phyloP scores from a whole-genome alignment of 805 yeast genomes.

The Candida koratica region DNA sequence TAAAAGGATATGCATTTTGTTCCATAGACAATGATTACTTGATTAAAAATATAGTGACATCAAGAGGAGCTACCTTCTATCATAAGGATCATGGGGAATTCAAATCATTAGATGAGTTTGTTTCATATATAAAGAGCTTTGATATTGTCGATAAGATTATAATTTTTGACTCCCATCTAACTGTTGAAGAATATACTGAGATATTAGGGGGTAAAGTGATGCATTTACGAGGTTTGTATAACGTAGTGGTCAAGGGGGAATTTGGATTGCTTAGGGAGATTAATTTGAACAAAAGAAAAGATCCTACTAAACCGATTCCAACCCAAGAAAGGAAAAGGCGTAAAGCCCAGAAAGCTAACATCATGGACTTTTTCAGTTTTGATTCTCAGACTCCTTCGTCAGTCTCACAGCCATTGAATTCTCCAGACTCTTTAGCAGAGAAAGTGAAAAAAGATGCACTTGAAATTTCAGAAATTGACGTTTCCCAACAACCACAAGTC shows the following conservation, averaged over 20 bases:
- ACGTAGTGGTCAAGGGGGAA: constrained; percentile 4
- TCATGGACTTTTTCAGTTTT: constrained; percentile 27
- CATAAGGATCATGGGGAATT: not conserved
- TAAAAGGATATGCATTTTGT: constrained; percentile 1
- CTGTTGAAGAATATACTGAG: constrained; percentile 5
- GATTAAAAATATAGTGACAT: not conserved
- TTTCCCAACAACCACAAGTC: not conserved
- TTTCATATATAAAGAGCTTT: constrained; percentile 1
- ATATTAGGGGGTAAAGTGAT: constrained; percentile 5
- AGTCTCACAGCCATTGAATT: not conserved
- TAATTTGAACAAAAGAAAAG: constrained; percentile 2
- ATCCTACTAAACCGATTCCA: not conserved
- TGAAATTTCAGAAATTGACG: not conserved
- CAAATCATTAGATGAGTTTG: constrained; percentile 1
- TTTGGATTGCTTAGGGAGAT: not conserved
- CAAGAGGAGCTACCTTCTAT: not conserved
- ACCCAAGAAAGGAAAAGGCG: constrained; percentile 25
- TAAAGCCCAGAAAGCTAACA: constrained; percentile 29
- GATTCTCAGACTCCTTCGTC: not conserved
- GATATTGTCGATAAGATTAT: not conserved
- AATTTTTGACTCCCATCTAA: constrained; percentile 1
- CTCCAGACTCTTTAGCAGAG: not conserved
- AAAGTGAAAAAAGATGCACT: not conserved
- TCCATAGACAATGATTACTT: not conserved
- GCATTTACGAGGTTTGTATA: constrained; percentile 6